Evolutionary conservation across 208 protist genomes (phyloP).

Genomic region (Trypanosoma brucei): DNA sequence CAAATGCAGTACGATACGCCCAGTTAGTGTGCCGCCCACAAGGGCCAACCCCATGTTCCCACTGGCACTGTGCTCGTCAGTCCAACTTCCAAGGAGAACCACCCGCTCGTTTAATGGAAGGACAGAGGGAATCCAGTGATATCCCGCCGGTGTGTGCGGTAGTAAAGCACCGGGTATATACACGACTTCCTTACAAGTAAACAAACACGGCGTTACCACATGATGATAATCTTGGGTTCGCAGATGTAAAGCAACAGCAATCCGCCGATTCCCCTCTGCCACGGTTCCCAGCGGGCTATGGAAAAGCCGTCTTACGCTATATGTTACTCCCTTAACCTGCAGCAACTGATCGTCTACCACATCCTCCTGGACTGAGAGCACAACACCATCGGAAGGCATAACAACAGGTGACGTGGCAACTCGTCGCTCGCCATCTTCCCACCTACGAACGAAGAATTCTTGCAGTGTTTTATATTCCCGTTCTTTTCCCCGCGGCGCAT

Average conservation of each 20-base stretch:
- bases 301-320: conserved; percentile 62
- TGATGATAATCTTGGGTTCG: conserved; percentile 80
- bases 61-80: conserved; percentile 9
- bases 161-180: conserved; percentile 81
- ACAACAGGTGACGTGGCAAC: conserved; percentile 32
- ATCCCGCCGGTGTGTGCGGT: conserved; percentile 57
- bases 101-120: conserved; percentile 78
- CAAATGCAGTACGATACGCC: conserved; percentile 55
- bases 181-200: conserved; percentile 45
- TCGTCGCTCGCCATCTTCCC: conserved; percentile 40
- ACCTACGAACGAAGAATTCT: conserved; percentile 76
- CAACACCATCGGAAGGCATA: conserved; percentile 68
- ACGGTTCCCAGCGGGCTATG: conserved; percentile 24
- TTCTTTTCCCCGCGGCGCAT: conserved; percentile 32
- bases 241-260: conserved; percentile 60
- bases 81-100: conserved; percentile 42
- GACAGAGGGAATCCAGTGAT: conserved; percentile 71
- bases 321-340: conserved; percentile 79
- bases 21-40: conserved; percentile 74
- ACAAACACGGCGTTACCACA: conserved; percentile 55
- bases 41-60: conserved; percentile 47
- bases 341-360: conserved; percentile 43
- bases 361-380: conserved; percentile 44
- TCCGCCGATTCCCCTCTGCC: conserved; percentile 37
- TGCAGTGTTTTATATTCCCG: conserved; percentile 53